These are phyloP conservation scores for Blastocrithidia nonstop DNA, from an alignment of 208 protist genomes.

Conservation along the genomic window DNA sequence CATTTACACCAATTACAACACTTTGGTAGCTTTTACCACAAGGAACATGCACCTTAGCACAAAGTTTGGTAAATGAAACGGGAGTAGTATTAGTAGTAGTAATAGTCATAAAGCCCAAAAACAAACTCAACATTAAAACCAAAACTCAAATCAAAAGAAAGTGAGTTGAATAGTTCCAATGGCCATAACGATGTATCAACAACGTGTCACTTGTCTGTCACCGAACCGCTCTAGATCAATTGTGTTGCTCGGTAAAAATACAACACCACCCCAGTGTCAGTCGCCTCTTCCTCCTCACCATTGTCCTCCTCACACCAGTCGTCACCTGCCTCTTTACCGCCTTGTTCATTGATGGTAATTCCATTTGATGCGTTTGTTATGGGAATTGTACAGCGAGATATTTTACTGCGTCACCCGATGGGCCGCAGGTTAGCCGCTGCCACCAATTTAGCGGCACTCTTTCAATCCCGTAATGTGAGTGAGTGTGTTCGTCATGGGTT, in stretches of 20 bases:
- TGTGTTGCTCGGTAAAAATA: no score
- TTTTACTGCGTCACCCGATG: constrained; percentile 69
- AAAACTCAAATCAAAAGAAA: background rate
- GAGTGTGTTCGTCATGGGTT: constrained; percentile 73
- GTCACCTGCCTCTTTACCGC: background rate
- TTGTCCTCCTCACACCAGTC: background rate
- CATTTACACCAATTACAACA: background rate
- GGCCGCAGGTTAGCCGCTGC: constrained; percentile 58
- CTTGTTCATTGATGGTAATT: constrained; percentile 13
- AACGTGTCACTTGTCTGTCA: no score
- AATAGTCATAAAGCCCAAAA: background rate
- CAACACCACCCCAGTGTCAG: no score
- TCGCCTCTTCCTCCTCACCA: background rate
- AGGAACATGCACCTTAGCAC: background rate
- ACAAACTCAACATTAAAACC: background rate
- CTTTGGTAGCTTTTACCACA: no score
- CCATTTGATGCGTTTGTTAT: constrained; percentile 78
- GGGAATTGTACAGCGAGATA: constrained; percentile 61
- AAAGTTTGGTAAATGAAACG: background rate
- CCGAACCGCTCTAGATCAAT: no score
- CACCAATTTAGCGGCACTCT: constrained; percentile 62
- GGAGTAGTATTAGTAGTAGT: background rate
- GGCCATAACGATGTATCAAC: no score
- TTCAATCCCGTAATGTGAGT: constrained; percentile 55
- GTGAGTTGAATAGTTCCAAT: background rate